Base-by-base conservation (phyloP, 176 grass and related monocot genomes). In the Puya raimondii region DNA sequence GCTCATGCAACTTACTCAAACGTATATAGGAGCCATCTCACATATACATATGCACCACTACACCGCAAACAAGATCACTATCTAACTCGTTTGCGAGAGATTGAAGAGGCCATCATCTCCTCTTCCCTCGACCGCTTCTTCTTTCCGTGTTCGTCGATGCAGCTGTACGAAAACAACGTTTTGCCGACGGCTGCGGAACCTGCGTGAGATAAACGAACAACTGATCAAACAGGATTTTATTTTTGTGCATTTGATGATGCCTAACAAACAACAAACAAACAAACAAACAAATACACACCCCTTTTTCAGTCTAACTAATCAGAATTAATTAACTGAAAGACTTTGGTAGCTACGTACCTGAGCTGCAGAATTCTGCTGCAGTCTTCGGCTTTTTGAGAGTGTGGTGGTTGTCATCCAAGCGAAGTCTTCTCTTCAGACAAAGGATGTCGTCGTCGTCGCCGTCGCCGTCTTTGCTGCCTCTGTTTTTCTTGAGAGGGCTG, bases 391-490 rank as follows among this genome's bases (percentile, higher is more conserved):
- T 91, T 72, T 87, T 91, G 15, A 51, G 14, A 73, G 81, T 3
- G 4, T 4, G 75, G 68, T 12, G 17, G 53, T 64, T 11, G 21
- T 87, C 88, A 2, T 91, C 85, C 81, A 91, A 72, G 47, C 66
- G 80, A 21, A 91, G 84, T 47, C 75, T 79, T 91, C 79, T 82
- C 79, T 91, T 87, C 71, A 91, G 74, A 64, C 75, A 70, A 54
- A 87, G 48, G 53, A 50, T 64, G 61, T 82, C 81, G 33, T 74
- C 81, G n/a, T 87, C 81, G 15, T 68, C 48, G 56, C 3, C 50
- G 80, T 78, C 4, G 74, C 59, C 1, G 59, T 33, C 29, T 16
- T 49, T 57, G 26, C 58, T 16, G 67, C 20, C 2, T 66, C 57
- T 80, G 49, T 27, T 85, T 79, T 71, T 87, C 72, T 87, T 91